Evolutionary conservation across 441 rosid species (phyloP), one percentile per base, ranked within the genome.

Genomic region (Codiaeum variegatum): DNA sequence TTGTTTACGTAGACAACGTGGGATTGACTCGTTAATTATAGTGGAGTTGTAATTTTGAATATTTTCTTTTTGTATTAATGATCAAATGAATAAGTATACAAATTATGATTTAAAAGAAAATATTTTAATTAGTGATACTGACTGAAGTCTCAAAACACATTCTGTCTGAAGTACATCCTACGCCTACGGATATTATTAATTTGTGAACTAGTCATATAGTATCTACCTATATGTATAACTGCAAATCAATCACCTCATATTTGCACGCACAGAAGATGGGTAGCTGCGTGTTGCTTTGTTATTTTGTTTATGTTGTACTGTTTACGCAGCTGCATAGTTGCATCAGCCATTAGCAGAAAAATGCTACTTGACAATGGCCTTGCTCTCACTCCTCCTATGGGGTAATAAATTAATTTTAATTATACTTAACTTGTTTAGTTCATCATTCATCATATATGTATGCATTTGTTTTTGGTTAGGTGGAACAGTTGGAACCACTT

Each of bases 401-500:
- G 74, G 74, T 71, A 60, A 52, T 32, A 3, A 2, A 21, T n/a
- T 26, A 21, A 55, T 10, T 55, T 56, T 40, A 8, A 11, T 40
- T 40, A 2, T 0, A 13, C 44, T 40, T 40, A 1, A 40, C 11
- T 40, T 40, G 3, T 40, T 40, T 11, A 47, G 4, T 68, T 47
- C 32, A 32, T 52, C 28, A 6, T 68, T 47, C 32, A 32, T 52
- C 28, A 21, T 40, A 29, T 36, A 29, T 31, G n/a, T n/a, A n/a
- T n/a, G n/a, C n/a, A 0, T 47, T 2, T 69, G 19, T 42, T 23
- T 10, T 31, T 58, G 1, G 7, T 49, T 44, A 78, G 83, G 26
- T 83, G 86, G 84, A 83, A 79, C 68, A 81, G 82, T 51, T 83
- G 76, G 80, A 83, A 83, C 67, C 84, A 78, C 65, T 83, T 83